A percentile compares a stretch with the other conserved stretches of the same genome.
These are phyloP conservation scores for Auricularia cornea DNA, from an alignment of 768 basidiomycete species.

Conservation along the genomic window DNA sequence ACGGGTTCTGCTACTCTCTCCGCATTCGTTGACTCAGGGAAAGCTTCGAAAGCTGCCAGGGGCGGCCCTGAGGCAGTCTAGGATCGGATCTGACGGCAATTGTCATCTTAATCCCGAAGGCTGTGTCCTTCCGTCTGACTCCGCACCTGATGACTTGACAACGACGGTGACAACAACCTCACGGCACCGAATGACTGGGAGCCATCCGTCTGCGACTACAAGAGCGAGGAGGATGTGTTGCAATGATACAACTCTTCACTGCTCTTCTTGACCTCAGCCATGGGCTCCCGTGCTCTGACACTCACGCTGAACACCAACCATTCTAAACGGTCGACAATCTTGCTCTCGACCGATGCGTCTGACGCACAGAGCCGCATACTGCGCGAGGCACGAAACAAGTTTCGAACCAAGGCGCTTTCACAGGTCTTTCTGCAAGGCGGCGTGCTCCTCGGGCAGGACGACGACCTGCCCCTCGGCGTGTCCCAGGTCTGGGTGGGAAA, in stretches of 20 bases:
- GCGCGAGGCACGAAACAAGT: constrained; percentile 31
- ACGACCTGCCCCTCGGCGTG: constrained; percentile 14
- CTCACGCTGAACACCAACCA: constrained; percentile 30
- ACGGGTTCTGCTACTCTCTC: too few relatives aligned
- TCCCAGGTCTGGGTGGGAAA: constrained; percentile 27
- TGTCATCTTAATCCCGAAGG: too few relatives aligned
- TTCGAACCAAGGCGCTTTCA: constrained; percentile 25
- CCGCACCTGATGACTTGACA: too few relatives aligned
- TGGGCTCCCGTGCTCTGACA: constrained; percentile 26
- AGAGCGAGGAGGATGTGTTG: too few relatives aligned
- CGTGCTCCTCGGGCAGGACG: constrained; percentile 14
- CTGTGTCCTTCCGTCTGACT: too few relatives aligned
- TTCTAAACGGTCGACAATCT: constrained; percentile 22
- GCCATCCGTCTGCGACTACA: neutral
- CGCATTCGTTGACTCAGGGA: too few relatives aligned
- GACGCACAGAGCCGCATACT: constrained; percentile 20
- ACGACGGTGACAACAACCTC: too few relatives aligned
- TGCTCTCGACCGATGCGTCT: constrained; percentile 14
- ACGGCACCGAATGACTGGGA: neutral
- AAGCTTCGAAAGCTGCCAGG: too few relatives aligned
- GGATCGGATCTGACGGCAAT: too few relatives aligned
- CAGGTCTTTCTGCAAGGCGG: constrained; percentile 26
- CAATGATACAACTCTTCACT: neutral
- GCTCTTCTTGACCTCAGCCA: constrained; percentile 4
- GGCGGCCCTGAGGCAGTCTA: too few relatives aligned